Evolutionary conservation across 805 yeast genomes (phyloP), one percentile per base, ranked within the genome.

Genomic region (Ogataea pignaliae): DNA sequence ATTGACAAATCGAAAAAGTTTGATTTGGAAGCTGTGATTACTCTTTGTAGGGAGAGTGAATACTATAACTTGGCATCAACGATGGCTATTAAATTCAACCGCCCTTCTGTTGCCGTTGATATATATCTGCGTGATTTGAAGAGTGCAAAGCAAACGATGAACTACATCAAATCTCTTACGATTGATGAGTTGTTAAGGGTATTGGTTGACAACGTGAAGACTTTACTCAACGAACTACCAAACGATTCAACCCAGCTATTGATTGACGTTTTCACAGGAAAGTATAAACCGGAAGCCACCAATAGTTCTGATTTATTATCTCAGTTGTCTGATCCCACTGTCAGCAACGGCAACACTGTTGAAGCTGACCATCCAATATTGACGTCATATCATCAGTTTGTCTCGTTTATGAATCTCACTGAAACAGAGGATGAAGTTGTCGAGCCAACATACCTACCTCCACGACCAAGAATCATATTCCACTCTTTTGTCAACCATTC

Each of bases 241-340:
- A 76, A 85, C 45, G 88, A 84, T 44, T 85, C 96, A 0, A 89
- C 96, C 1, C 83, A 83, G 29, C 64, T 93, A 32, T 69, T 91
- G 45, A 89, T 93, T 40, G 84, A 85, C 28, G 85, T 91, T 0
- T 93, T 91, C 59, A 91, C 98, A 0, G 97, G 97, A 0, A 80
- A 78, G 43, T 91, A 83, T 60, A 68, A 65, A 28, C 84, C 88
- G 3, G 62, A 59, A 21, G 53, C 52, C 3, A 42, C 43, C 9
- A 46, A 52, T 33, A 56, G 53, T 32, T 42, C 48, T 3, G 55
- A 56, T 13, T 49, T 45, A 2, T 28, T 41, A 1, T 40, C 50
- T 11, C 34, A 40, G 9, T 48, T 44, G 10, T 54, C 55, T 16
- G 51, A 44, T 11, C 28, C 40, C 10, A 14, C 39, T 10, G 36